These are phyloP conservation scores for Aspergillus viridinutans DNA, from an alignment of 2,329 filamentous ascomycete genomes.

Conservation along the genomic window DNA sequence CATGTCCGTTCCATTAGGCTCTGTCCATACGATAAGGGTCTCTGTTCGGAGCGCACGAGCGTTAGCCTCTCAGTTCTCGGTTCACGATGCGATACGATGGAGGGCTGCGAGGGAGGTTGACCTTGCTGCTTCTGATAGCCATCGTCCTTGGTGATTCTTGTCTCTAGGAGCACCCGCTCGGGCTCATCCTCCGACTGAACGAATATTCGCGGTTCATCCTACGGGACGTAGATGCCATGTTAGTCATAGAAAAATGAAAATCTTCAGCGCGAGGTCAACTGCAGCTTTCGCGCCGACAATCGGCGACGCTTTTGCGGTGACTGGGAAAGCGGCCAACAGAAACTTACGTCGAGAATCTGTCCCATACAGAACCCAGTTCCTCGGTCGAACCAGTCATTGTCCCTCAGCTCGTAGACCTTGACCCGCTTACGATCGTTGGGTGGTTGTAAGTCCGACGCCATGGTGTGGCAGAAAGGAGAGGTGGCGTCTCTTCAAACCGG, in stretches of 20 bases:
- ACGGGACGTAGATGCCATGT: slow-evolving; percentile 14
- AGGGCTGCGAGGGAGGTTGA: slow-evolving; percentile 35
- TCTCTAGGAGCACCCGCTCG: slow-evolving; percentile 77
- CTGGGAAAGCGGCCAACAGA: slow-evolving; percentile 8
- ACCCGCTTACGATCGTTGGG: slow-evolving; percentile 61
- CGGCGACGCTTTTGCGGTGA: slow-evolving; percentile 12
- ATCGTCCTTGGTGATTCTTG: slow-evolving; percentile 87
- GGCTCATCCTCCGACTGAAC: slow-evolving; percentile 94
- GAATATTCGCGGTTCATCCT: slow-evolving; percentile 80
- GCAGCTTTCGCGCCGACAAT: slow-evolving; percentile 16
- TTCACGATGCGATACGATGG: slow-evolving; percentile 8
- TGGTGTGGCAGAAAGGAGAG: slow-evolving; percentile 34
- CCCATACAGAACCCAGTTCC: slow-evolving; percentile 94
- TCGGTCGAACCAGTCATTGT: slow-evolving; percentile 98
- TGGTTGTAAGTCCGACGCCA: slow-evolving; percentile 47
- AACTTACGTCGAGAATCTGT: slow-evolving; percentile 65
- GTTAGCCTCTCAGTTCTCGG: slow-evolving; percentile 13
- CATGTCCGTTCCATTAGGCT: slow-evolving; percentile 89
- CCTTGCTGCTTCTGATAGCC: slow-evolving; percentile 98
- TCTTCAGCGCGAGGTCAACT: slow-evolving; percentile 8
- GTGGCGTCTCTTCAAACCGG: slow-evolving; percentile 37
- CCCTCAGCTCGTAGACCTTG: slow-evolving; percentile 97
- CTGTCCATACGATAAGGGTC: slow-evolving; percentile 97
- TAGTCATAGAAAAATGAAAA: slow-evolving; percentile 9
- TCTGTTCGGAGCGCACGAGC: slow-evolving; percentile 52